phyloP scores from a whole-genome alignment of 306 rosid species.

The Casuarina glauca region DNA sequence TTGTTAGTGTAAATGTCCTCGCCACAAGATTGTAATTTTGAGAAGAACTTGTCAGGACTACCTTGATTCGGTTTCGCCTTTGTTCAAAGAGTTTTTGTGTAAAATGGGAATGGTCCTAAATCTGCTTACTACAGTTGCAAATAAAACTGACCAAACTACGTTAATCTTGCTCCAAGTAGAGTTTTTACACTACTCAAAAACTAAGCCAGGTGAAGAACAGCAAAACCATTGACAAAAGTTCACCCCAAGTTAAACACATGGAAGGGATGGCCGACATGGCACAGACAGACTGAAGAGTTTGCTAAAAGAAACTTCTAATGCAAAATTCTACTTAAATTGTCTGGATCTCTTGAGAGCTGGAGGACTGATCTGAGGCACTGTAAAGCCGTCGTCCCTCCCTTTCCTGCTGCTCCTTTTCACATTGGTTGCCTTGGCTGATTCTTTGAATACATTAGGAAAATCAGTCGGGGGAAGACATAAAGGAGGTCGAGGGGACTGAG shows the following conservation, averaged over 20 bases:
- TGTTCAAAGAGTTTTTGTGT: too few relatives aligned
- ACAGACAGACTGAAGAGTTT: slow-evolving; percentile 21
- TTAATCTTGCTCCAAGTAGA: neutral
- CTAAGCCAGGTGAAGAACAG: neutral
- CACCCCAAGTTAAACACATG: neutral
- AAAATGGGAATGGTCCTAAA: too few relatives aligned
- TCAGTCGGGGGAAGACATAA: slow-evolving; percentile 7
- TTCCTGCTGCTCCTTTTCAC: slow-evolving; percentile 20
- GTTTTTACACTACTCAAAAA: neutral
- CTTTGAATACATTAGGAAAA: slow-evolving; percentile 24
- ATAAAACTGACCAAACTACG: neutral
- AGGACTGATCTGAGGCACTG: slow-evolving; percentile 30
- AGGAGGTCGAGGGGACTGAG: slow-evolving; percentile 18
- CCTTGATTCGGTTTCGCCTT: too few relatives aligned
- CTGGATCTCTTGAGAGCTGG: slow-evolving; percentile 27
- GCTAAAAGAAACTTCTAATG: neutral
- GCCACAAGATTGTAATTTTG: too few relatives aligned
- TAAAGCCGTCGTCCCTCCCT: slow-evolving; percentile 24
- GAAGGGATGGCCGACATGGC: neutral
- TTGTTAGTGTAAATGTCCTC: too few relatives aligned
- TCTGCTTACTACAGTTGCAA: neutral
- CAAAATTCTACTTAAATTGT: neutral
- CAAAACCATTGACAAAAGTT: slow-evolving; percentile 1
- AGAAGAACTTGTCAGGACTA: too few relatives aligned
- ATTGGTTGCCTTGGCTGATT: slow-evolving; percentile 21